Evolutionary conservation across 352 stramenopile species (phyloP).

Genomic region (Aphanomyces invadans): DNA sequence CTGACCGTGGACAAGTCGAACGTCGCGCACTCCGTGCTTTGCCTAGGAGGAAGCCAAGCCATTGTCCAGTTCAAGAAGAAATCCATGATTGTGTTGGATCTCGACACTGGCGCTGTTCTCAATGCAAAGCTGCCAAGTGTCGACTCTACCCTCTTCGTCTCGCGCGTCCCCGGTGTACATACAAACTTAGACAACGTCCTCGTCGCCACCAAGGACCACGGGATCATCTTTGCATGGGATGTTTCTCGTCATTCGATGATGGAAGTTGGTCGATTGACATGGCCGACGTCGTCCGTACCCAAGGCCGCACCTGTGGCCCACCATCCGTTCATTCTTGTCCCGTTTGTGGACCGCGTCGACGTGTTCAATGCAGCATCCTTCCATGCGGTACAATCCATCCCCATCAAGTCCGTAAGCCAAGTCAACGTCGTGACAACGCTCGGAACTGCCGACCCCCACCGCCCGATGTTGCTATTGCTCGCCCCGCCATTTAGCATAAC

Average conservation of each 20-base stretch:
- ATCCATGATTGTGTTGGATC: neutral
- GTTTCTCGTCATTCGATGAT: neutral
- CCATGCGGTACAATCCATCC: conserved; percentile 41
- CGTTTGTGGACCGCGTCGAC: conserved; percentile 43
- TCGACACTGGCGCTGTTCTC: conserved; percentile 5
- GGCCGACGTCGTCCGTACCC: conserved; percentile 34
- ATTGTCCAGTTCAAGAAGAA: conserved; percentile 24
- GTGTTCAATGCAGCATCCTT: conserved; percentile 63
- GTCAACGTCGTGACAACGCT: conserved; percentile 5
- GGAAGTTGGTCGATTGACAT: conserved; percentile 19
- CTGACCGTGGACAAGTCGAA: conserved; percentile 25
- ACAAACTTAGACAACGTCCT: conserved; percentile 47
- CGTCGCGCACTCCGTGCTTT: neutral
- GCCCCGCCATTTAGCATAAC: conserved; percentile 41
- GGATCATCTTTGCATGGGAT: conserved; percentile 6
- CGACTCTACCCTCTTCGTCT: conserved; percentile 7
- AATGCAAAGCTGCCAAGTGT: neutral
- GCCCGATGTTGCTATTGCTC: conserved; percentile 38
- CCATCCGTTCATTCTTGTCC: conserved; percentile 60
- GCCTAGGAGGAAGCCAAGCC: conserved; percentile 15
- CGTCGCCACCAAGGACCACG: conserved; percentile 56
- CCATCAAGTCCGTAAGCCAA: conserved; percentile 38
- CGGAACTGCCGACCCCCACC: conserved; percentile 1
- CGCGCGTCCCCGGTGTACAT: conserved; percentile 19
- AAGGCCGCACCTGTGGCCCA: conserved; percentile 38